Conservation (phyloP, 2,329 filamentous ascomycete species). For the Apiospora koreana region DNA sequence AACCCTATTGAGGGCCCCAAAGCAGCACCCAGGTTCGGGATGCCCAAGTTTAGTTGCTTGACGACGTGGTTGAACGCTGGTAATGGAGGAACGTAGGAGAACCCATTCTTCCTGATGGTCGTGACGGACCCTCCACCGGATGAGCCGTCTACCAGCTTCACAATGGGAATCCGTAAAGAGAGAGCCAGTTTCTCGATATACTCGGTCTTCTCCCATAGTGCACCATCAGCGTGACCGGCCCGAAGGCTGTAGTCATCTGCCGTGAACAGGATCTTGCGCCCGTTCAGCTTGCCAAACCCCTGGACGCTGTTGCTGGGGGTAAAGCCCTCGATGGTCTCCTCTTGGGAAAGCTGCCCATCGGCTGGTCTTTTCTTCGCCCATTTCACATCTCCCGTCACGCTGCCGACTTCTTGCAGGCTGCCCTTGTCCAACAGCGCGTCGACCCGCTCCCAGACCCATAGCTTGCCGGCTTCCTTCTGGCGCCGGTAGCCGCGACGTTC, state of each 20-base stretch:
- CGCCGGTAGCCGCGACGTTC: conserved; percentile 59
- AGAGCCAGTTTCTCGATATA: conserved; percentile 65
- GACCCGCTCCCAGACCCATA: conserved; percentile 65
- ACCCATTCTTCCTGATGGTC: conserved; percentile 55
- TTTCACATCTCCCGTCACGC: conserved; percentile 57
- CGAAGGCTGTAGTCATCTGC: conserved; percentile 66
- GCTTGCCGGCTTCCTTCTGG: conserved; percentile 64
- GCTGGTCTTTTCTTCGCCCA: conserved; percentile 51
- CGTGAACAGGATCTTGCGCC: conserved; percentile 58
- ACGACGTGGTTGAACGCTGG: conserved; percentile 53
- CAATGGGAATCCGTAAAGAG: conserved; percentile 56
- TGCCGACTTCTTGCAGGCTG: conserved; percentile 61
- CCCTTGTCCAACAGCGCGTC: conserved; percentile 56
- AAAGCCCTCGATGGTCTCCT: conserved; percentile 51
- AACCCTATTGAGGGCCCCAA: conserved; percentile 65
- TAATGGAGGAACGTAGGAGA: conserved; percentile 61
- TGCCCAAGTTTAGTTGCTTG: conserved; percentile 61
- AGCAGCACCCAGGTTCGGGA: conserved; percentile 65
- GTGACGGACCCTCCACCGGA: conserved; percentile 66
- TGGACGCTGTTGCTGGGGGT: conserved; percentile 65
- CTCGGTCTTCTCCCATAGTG: conserved; percentile 57
- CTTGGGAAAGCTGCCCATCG: conserved; percentile 25
- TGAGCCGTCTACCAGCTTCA: conserved; percentile 66
- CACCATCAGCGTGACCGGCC: conserved; percentile 65
- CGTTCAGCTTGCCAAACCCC: conserved; percentile 53